Percentiles rank a stretch among this genome's conserved stretches.
These are phyloP conservation scores for Hibiscus trionum DNA, from an alignment of 345 rosid species.

Conservation along the genomic window DNA sequence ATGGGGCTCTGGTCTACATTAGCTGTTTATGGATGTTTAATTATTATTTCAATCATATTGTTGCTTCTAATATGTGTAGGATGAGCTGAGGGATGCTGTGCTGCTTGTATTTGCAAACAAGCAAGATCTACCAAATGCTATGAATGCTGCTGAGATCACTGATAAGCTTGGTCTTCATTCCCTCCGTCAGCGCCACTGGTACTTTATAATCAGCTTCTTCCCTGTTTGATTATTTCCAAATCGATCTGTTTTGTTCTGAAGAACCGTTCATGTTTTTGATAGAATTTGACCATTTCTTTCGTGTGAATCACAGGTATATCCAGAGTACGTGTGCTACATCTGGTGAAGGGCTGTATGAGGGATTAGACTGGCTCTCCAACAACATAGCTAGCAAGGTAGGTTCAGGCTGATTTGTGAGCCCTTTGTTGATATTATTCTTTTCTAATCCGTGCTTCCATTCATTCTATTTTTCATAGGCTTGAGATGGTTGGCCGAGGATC, in stretches of 20 bases:
- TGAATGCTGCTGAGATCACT: conserved; percentile 82
- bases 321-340: conserved; percentile 79
- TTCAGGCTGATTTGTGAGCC: neutral
- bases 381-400: conserved; percentile 62
- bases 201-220: conserved; percentile 2
- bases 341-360: conserved; percentile 76
- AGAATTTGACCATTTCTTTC: neutral
- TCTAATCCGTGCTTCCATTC: neutral
- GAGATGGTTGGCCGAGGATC: neutral
- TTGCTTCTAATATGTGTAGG: conserved; percentile 25
- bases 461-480: conserved; percentile 19
- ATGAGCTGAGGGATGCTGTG: conserved; percentile 91
- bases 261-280: neutral
- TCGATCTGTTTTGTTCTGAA: neutral
- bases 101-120: conserved; percentile 82
- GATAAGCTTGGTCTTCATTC: conserved; percentile 84
- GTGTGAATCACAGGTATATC: conserved; percentile 44
- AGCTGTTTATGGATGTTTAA: neutral
- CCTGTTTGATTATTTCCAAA: neutral
- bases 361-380: conserved; percentile 79
- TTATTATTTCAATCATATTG: neutral
- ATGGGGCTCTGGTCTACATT: no score
- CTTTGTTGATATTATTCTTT: neutral
- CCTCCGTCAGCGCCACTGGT: conserved; percentile 84
- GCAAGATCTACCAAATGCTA: conserved; percentile 86